Conservation (phyloP, 345 rosid species). For the Isatis tinctoria region DNA sequence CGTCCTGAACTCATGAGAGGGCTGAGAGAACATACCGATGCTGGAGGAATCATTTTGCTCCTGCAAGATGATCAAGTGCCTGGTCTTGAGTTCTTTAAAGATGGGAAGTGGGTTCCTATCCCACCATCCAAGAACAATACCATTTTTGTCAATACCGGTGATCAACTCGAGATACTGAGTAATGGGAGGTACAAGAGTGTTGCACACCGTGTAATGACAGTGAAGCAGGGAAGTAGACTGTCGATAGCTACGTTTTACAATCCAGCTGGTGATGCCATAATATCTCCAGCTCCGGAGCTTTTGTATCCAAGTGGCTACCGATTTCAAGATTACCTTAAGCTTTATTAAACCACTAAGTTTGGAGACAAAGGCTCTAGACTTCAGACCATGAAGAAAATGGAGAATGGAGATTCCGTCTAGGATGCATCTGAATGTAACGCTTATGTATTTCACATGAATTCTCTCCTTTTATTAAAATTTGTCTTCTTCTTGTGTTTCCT, state of each 20-base stretch:
- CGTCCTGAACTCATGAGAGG: constrained; percentile 78
- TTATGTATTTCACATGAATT: neutral
- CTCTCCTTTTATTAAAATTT: neutral
- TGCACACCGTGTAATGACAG: constrained; percentile 76
- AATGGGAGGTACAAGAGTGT: constrained; percentile 77
- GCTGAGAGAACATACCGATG: constrained; percentile 85
- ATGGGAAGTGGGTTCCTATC: constrained; percentile 68
- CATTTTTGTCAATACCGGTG: constrained; percentile 74
- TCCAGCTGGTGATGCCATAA: constrained; percentile 70
- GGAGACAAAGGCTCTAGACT: constrained; percentile 63
- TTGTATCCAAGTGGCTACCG: constrained; percentile 55
- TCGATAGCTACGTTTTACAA: constrained; percentile 90
- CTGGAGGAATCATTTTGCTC: constrained; percentile 83
- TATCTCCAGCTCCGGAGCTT: constrained; percentile 68
- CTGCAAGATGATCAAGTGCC: constrained; percentile 90
- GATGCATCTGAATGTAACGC: constrained; percentile 1
- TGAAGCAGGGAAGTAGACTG: constrained; percentile 69
- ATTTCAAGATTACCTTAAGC: constrained; percentile 76
- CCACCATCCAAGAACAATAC: constrained; percentile 87
- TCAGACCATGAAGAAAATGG: constrained; percentile 56
- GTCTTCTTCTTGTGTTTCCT: constrained; percentile 19
- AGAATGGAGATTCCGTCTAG: constrained; percentile 24
- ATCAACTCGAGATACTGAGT: constrained; percentile 80
- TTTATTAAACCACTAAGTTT: constrained; percentile 70
- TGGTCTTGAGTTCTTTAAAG: constrained; percentile 80